phyloP scores from a whole-genome alignment of 2,329 filamentous ascomycete species.

The Fusarium kyushuense region DNA sequence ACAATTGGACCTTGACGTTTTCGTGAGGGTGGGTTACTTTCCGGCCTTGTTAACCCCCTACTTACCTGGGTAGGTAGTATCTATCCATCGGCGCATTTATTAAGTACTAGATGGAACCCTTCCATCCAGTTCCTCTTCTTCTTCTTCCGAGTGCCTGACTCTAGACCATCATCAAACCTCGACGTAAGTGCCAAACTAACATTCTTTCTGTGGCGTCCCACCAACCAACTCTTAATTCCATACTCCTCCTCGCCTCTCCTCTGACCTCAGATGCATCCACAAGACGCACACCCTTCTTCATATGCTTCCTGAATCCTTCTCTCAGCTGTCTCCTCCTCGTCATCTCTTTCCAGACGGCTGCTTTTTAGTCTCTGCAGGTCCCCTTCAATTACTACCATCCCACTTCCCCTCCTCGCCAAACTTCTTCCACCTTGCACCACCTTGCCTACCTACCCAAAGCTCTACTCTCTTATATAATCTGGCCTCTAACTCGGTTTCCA shows the following conservation, averaged over 20 bases:
- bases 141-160: constrained; percentile 18
- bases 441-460: constrained; percentile 22
- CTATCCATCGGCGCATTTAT: constrained; percentile 11
- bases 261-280: neutral
- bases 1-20: constrained; percentile 12
- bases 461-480: constrained; percentile 3
- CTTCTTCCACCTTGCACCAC: constrained; percentile 17
- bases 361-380: constrained; percentile 44
- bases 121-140: neutral
- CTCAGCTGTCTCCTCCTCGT: constrained; percentile 21
- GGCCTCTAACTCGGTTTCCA: constrained; percentile 18
- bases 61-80: constrained; percentile 1
- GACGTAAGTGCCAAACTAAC: constrained; percentile 19
- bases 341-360: constrained; percentile 16
- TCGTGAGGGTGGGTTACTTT: constrained; percentile 33
- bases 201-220: constrained; percentile 43
- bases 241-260: constrained; percentile 13
- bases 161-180: neutral
- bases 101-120: constrained; percentile 19
- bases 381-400: constrained; percentile 38
- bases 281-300: constrained; percentile 12
- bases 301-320: constrained; percentile 7
- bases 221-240: constrained; percentile 25
- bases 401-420: constrained; percentile 25
- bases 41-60: constrained; percentile 19